phyloP scores from a whole-genome alignment of 768 basidiomycete species.

The Tremella mesenterica region DNA sequence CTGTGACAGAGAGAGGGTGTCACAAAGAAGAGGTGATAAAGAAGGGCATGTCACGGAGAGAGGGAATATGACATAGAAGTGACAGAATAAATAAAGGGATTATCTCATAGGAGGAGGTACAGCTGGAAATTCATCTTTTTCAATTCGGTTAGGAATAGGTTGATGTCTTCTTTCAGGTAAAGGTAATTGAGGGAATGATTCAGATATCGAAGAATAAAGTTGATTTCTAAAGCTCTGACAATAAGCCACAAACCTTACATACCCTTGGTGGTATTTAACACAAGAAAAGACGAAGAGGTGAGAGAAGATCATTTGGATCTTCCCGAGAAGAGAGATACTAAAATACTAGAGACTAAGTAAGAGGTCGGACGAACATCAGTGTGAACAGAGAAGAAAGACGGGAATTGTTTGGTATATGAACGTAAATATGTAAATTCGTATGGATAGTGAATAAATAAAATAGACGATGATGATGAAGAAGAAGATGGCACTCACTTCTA shows the following conservation, averaged over 20 bases:
- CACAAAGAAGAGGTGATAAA: too few species aligned
- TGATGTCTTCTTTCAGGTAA: conserved; percentile 24
- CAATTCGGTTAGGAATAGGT: too few species aligned
- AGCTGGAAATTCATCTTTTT: too few species aligned
- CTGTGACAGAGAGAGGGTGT: too few species aligned
- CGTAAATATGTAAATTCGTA: neutral
- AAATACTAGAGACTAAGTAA: too few species aligned
- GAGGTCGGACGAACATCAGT: too few species aligned
- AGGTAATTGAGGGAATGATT: conserved; percentile 27
- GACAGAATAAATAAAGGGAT: too few species aligned
- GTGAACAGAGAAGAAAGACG: neutral
- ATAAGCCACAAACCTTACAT: neutral
- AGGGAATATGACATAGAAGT: too few species aligned
- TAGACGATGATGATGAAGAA: neutral
- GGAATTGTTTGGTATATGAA: neutral
- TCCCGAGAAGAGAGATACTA: too few species aligned
- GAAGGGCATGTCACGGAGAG: too few species aligned
- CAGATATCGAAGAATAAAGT: conserved; percentile 18
- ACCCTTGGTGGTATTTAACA: neutral
- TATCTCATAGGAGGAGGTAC: too few species aligned
- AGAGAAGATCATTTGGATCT: too few species aligned
- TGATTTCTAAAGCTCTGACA: conserved; percentile 30
- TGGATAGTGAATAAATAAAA: neutral
- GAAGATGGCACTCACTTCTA: conserved; percentile 24
- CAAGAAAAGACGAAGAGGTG: neutral